phyloP scores from a whole-genome alignment of 169 alveolate genomes.

The Plasmodium vivax region DNA sequence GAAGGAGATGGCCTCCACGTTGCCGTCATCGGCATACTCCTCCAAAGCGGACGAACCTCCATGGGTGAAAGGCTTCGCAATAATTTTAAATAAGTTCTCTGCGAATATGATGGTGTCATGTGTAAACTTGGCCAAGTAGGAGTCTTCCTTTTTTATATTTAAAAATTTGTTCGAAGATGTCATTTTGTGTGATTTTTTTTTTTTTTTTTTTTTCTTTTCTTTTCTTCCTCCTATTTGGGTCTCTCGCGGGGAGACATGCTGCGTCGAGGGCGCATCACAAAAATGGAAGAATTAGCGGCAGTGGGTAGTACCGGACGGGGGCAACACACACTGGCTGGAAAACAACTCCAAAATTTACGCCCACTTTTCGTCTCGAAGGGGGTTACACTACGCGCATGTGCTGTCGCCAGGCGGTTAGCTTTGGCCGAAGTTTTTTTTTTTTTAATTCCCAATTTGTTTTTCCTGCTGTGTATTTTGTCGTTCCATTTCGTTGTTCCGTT shows the following conservation, averaged over 20 bases:
- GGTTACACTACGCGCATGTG: neutral
- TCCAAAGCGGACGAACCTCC: neutral
- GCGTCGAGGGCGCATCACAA: neutral
- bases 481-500: neutral
- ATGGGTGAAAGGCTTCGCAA: conserved; percentile 18
- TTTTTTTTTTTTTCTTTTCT: neutral
- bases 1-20: conserved; percentile 30
- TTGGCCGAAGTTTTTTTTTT: neutral
- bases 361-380: neutral
- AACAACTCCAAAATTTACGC: neutral
- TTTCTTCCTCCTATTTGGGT: neutral
- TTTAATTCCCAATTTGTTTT: neutral
- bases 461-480: neutral
- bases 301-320: too few species aligned
- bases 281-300: too few species aligned
- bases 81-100: conserved; percentile 52
- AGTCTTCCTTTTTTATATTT: conserved; percentile 38
- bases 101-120: conserved; percentile 71
- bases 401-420: neutral
- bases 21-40: neutral
- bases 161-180: conserved; percentile 51
- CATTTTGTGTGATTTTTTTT: conserved; percentile 17
- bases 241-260: neutral
- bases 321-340: too few species aligned
- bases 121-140: conserved; percentile 45